Conservation (phyloP, 2,329 filamentous ascomycete species). For the Aschersonia sp. region DNA sequence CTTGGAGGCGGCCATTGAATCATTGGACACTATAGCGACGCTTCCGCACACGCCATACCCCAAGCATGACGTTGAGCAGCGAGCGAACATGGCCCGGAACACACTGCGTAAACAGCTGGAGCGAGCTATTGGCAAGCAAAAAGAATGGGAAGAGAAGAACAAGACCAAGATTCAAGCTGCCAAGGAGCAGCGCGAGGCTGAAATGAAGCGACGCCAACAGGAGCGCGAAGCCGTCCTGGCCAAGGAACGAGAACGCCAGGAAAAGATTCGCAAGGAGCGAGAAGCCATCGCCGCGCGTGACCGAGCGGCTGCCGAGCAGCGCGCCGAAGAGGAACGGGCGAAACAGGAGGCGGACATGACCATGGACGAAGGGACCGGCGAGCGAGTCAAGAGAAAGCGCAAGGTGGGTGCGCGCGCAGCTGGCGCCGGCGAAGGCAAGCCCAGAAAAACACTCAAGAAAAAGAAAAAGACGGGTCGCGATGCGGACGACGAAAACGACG, state of each 20-base stretch:
- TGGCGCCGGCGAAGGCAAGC: constrained; percentile 26
- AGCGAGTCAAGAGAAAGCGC: constrained; percentile 67
- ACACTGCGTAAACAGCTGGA: constrained; percentile 89
- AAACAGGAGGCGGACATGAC: constrained; percentile 59
- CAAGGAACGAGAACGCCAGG: constrained; percentile 56
- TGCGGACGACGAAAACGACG: constrained; percentile 11
- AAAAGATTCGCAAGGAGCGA: constrained; percentile 76
- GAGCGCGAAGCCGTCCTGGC: constrained; percentile 53
- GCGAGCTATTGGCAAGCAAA: constrained; percentile 68
- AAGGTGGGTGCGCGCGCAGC: constrained; percentile 26
- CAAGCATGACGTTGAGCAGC: constrained; percentile 77
- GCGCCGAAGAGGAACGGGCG: constrained; percentile 18
- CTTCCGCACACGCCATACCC: constrained; percentile 70
- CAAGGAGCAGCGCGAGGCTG: constrained; percentile 63
- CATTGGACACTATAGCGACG: constrained; percentile 47
- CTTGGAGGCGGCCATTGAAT: constrained; percentile 72
- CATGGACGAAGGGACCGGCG: constrained; percentile 67
- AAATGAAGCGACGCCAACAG: constrained; percentile 65
- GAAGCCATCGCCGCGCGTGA: constrained; percentile 66
- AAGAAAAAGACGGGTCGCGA: constrained; percentile 30
- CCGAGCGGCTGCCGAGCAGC: constrained; percentile 55
- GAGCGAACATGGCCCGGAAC: constrained; percentile 93
- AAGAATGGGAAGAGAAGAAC: constrained; percentile 86
- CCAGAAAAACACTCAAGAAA: constrained; percentile 41
- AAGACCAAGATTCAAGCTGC: constrained; percentile 75